Base-by-base conservation (phyloP, 208 protist genomes). In the Trypanosoma scelopori region DNA sequence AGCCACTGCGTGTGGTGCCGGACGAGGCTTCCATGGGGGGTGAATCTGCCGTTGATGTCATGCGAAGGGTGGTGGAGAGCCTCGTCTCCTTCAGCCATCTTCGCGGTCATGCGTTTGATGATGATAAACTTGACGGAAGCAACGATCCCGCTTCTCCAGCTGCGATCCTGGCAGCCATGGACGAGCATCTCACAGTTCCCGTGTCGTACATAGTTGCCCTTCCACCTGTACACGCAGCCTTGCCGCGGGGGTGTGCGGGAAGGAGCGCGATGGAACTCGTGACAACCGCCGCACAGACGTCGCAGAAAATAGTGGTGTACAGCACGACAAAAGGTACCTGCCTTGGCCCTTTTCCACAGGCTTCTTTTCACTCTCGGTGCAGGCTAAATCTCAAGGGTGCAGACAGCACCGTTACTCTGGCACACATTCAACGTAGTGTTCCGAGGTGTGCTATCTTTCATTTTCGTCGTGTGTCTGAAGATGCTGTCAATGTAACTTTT, bases 401-500 rank as follows among this genome's bases (percentile, higher is more conserved):
- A n/a, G 46, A 51, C 43, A 45, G 18, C 30, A 39, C 20, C 23
- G 4, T 64, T 18, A 64, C 45, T 41, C 0, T 64, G 15, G 25
- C 5, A 7, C 45, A 53, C n/a, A 28, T 64, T 16, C 58, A 64
- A 28, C 12, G 15, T 4, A 30, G 18, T 1, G 30, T 64, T 35
- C 45, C 27, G 42, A 28, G 15, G 11, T 37, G 39, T 13, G 0
- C 42, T 27, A 55, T 64, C 41, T 55, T 64, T 51, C 45, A 43
- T 47, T 64, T 51, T 41, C 37, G 30, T 13, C 42, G 58, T 20
- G 27, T 43, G 13, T 41, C 58, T 13, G 16, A 20, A 22, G 45
- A 64, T 13, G 15, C 27, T n/a, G 12, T 64, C 20, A 41, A 45
- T 30, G 58, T 64, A 30, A 53, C 58, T 4, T 64, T 64, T 55